Percentiles rank a stretch among this genome's conserved stretches.
Conservation (phyloP, 225 moss, liverwort and hornwort genomes). For the Marchantia paleacea region DNA sequence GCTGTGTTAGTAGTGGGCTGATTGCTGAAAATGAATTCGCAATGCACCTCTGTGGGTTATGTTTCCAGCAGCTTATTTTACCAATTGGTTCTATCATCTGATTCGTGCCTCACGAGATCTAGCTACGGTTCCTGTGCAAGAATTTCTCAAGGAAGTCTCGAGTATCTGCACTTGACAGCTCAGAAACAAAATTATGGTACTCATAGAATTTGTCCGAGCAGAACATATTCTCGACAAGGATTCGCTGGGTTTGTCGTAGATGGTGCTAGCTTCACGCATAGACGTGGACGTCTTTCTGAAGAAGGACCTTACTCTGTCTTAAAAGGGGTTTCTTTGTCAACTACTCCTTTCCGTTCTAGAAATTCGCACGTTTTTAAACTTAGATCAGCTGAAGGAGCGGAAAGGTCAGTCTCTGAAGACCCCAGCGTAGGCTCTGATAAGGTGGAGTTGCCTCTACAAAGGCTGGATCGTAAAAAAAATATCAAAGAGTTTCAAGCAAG, state of each 20-base stretch:
- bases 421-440: neutral
- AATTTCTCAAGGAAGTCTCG: neutral
- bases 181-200: neutral
- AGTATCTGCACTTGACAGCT: neutral
- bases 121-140: neutral
- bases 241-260: no score
- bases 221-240: neutral
- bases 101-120: neutral
- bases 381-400: neutral
- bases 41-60: neutral
- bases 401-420: neutral
- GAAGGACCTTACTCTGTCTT: no score
- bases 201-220: neutral
- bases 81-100: neutral
- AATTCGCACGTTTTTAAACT: neutral
- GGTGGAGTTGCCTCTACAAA: neutral
- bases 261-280: no score
- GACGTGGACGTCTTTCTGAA: no score
- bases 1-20: neutral
- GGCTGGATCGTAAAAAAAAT: neutral
- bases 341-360: neutral
- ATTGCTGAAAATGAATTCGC: neutral
- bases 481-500: neutral
- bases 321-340: no score
- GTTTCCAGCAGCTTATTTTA: neutral